A percentile compares a stretch with the other conserved stretches of the same genome.
Conservation (phyloP, 495 filamentous ascomycete species). For the Platismatia glauca region DNA sequence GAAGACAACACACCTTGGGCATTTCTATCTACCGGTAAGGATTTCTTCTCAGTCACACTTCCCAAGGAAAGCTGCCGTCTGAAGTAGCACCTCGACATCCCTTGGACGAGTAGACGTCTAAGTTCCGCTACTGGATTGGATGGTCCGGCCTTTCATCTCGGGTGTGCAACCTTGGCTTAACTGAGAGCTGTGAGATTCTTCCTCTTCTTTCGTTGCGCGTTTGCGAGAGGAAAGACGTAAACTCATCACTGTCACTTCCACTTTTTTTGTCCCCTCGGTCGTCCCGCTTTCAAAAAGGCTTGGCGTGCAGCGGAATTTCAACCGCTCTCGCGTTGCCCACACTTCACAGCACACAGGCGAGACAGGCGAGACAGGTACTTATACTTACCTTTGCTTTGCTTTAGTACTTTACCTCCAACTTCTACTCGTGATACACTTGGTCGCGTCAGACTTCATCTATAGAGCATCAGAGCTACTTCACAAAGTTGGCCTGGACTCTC, state of each 20-base stretch:
- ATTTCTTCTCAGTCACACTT: neutral
- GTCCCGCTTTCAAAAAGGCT: constrained; percentile 5
- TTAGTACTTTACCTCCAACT: too few species aligned
- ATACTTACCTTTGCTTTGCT: too few species aligned
- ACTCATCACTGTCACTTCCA: neutral
- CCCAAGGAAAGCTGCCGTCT: neutral
- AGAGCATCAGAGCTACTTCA: neutral
- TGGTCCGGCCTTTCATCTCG: neutral
- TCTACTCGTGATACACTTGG: neutral
- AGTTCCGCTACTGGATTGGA: neutral
- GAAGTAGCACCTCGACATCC: neutral
- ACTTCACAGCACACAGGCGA: too few species aligned
- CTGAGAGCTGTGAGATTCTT: neutral
- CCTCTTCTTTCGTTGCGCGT: neutral
- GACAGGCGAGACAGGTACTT: too few species aligned
- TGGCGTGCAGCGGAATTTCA: constrained; percentile 9
- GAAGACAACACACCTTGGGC: too few species aligned
- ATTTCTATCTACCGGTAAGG: too few species aligned
- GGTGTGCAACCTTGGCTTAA: neutral
- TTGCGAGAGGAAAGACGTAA: neutral
- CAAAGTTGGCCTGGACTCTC: neutral
- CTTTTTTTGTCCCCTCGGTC: too few species aligned
- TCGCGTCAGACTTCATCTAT: neutral
- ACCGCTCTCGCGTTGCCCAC: too few species aligned
- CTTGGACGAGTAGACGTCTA: neutral